Conservation (phyloP, 2,329 filamentous ascomycete genomes). For the Furcasterigmium sp. region DNA sequence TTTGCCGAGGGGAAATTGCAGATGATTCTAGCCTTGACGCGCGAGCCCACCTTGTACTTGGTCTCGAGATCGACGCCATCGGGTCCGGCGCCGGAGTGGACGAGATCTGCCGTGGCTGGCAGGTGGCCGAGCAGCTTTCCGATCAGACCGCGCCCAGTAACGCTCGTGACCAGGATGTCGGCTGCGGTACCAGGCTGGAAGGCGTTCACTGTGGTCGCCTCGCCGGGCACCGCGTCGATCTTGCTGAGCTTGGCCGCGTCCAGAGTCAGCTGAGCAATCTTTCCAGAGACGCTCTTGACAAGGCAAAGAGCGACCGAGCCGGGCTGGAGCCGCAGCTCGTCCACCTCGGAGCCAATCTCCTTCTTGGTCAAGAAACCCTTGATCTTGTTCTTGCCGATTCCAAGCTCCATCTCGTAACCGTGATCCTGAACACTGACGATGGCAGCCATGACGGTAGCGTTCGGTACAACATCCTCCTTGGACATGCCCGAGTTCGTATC, state of each 20-base stretch:
- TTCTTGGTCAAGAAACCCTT: slow-evolving; percentile 82
- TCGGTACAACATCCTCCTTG: slow-evolving; percentile 66
- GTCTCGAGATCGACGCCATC: slow-evolving; percentile 65
- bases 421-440: slow-evolving; percentile 93
- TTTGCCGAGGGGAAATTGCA: slow-evolving; percentile 80
- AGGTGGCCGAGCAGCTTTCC: slow-evolving; percentile 92
- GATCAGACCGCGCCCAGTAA: slow-evolving; percentile 66
- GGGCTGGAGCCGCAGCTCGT: slow-evolving; percentile 67
- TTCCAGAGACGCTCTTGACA: slow-evolving; percentile 71
- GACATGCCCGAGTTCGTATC: slow-evolving; percentile 72
- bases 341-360: slow-evolving; percentile 64
- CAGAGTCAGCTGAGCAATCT: slow-evolving; percentile 80
- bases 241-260: slow-evolving; percentile 65
- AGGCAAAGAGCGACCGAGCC: slow-evolving; percentile 82
- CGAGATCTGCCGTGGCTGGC: slow-evolving; percentile 82
- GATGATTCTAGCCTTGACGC: slow-evolving; percentile 79
- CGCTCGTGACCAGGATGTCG: slow-evolving; percentile 76
- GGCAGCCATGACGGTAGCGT: slow-evolving; percentile 79
- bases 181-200: slow-evolving; percentile 91
- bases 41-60: slow-evolving; percentile 78
- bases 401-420: slow-evolving; percentile 88
- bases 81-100: slow-evolving; percentile 77
- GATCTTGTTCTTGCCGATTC: slow-evolving; percentile 61
- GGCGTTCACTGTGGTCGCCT: slow-evolving; percentile 81
- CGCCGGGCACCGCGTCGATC: slow-evolving; percentile 58